Evolutionary conservation across 1,284 basidiomycete species (phyloP).

Genomic region (Cutaneotrichosporon arboriforme): DNA sequence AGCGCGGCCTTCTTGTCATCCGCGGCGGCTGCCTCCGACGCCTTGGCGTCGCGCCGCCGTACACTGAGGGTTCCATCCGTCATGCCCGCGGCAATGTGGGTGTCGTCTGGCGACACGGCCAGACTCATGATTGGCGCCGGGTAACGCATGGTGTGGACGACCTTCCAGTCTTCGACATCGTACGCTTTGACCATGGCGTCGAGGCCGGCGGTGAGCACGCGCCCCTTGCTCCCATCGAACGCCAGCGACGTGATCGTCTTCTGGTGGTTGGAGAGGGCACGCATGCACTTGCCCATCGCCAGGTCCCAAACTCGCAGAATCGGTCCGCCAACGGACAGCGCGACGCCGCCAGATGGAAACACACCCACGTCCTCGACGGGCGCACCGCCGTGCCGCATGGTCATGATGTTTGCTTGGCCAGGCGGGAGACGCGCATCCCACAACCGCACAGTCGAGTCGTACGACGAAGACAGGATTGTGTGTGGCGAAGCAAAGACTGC

Average conservation of each 20-base stretch:
- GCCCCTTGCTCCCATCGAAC: slow-evolving; percentile 61
- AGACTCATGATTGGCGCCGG: slow-evolving; percentile 86
- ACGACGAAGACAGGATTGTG: slow-evolving; percentile 85
- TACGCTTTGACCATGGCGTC: slow-evolving; percentile 99
- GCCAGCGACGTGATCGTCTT: slow-evolving; percentile 90
- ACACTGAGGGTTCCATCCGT: slow-evolving; percentile 92
- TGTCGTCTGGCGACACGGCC: slow-evolving; percentile 94
- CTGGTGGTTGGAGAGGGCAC: slow-evolving; percentile 92
- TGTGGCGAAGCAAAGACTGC: slow-evolving; percentile 81
- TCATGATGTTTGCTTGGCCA: slow-evolving; percentile 55
- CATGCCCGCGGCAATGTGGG: slow-evolving; percentile 92
- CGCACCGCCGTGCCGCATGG: slow-evolving; percentile 61
- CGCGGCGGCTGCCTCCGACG: slow-evolving; percentile 54
- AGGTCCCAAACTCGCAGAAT: slow-evolving; percentile 95
- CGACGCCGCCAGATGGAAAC: slow-evolving; percentile 83
- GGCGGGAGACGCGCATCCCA: slow-evolving; percentile 66
- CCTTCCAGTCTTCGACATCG: slow-evolving; percentile 87
- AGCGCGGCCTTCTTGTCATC: slow-evolving; percentile 53
- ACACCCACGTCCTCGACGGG: slow-evolving; percentile 94
- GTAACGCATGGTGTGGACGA: slow-evolving; percentile 98
- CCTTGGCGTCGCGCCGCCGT: slow-evolving; percentile 72
- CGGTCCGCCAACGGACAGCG: slow-evolving; percentile 81
- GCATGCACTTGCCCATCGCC: slow-evolving; percentile 78
- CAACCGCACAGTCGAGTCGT: slow-evolving; percentile 84
- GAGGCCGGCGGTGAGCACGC: slow-evolving; percentile 82